phyloP scores from a whole-genome alignment of 2,329 filamentous ascomycete species.

The Akanthomyces dipterigenus region DNA sequence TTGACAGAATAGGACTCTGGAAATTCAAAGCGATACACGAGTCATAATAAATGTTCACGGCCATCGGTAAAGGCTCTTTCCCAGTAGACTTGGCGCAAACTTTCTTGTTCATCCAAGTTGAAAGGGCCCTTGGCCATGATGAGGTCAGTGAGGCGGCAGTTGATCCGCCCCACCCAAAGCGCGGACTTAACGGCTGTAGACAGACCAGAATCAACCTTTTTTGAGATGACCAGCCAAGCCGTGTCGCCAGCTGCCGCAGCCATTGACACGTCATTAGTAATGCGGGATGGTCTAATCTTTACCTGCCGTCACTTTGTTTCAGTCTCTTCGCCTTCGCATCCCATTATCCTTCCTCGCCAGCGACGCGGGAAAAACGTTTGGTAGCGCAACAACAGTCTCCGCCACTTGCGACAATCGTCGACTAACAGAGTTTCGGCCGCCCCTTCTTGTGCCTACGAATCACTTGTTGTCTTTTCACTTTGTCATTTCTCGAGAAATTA shows the following conservation, averaged over 20 bases:
- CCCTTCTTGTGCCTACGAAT: neutral
- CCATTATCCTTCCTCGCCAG: neutral
- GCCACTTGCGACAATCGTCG: neutral
- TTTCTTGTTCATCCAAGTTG: neutral
- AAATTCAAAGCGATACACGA: neutral
- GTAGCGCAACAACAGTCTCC: neutral
- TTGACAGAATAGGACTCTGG: neutral
- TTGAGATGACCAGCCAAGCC: neutral
- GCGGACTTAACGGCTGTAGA: constrained; percentile 10
- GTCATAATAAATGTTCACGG: neutral
- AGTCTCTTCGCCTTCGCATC: neutral
- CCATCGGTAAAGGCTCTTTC: no score
- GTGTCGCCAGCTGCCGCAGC: neutral
- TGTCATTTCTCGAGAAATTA: neutral
- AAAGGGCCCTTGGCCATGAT: neutral
- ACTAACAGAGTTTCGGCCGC: neutral
- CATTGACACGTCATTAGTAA: constrained; percentile 6
- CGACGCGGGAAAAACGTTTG: neutral
- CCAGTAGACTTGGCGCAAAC: neutral
- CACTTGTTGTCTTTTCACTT: neutral
- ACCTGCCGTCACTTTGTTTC: neutral
- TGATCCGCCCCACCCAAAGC: neutral
- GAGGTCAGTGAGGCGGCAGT: neutral
- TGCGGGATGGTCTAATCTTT: neutral
- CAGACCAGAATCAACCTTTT: neutral